Conservation (phyloP, 2,329 filamentous ascomycete genomes). For the Colletotrichum eleusines region DNA sequence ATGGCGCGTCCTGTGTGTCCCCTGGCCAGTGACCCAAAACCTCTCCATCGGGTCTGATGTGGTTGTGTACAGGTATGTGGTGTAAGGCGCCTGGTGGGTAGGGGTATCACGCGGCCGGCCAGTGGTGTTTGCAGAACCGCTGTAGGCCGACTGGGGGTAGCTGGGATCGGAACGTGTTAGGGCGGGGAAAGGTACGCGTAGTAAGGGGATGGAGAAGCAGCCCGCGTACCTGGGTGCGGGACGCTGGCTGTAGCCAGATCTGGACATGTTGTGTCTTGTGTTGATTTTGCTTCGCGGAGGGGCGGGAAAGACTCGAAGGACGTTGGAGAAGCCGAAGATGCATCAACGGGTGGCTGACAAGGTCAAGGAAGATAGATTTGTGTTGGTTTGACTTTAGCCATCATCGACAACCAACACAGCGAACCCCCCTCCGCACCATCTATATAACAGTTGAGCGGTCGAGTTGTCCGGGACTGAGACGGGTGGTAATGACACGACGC, state of each 20-base stretch:
- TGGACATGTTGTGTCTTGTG: conserved; percentile 18
- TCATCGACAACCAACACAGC: background rate
- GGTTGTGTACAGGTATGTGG: conserved; percentile 11
- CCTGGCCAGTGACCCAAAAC: conserved; percentile 33
- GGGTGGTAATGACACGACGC: background rate
- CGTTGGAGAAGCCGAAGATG: background rate
- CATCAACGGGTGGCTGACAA: background rate
- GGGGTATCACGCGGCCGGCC: conserved; percentile 9
- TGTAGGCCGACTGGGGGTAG: conserved; percentile 26
- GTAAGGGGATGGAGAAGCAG: background rate
- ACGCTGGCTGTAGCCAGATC: conserved; percentile 10
- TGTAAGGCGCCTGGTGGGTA: background rate
- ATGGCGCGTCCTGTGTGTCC: conserved; percentile 1
- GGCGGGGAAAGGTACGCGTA: background rate
- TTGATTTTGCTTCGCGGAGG: background rate
- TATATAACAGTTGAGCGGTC: background rate
- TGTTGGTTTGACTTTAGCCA: conserved; percentile 5
- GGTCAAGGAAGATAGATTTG: background rate
- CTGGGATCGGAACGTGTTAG: conserved; percentile 17
- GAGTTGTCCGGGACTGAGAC: background rate
- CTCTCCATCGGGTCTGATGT: conserved; percentile 16
- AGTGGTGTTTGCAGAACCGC: conserved; percentile 27
- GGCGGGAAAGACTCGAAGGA: background rate
- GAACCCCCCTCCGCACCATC: too few relatives aligned
- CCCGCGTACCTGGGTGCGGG: conserved; percentile 23